phyloP scores from a whole-genome alignment of 2,329 filamentous ascomycete species.

The Botrytis fabae region DNA sequence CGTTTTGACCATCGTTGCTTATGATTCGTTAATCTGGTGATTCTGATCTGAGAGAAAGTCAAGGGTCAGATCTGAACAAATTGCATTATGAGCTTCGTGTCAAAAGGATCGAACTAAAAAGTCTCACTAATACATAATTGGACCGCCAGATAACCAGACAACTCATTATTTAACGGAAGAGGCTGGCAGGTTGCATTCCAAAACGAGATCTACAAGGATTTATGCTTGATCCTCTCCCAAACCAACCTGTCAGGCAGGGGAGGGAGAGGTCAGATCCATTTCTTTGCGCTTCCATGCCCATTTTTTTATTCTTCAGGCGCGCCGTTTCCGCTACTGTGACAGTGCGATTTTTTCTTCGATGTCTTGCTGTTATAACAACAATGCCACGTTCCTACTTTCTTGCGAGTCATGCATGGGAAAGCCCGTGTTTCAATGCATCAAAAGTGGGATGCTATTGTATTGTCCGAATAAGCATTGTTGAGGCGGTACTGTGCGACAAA shows the following conservation, averaged over 20 bases:
- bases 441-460: slow-evolving; percentile 19
- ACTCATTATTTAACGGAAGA: slow-evolving; percentile 14
- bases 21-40: slow-evolving; percentile 19
- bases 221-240: slow-evolving; percentile 22
- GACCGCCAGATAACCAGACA: slow-evolving; percentile 1
- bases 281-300: slow-evolving; percentile 14
- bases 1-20: neutral
- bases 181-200: slow-evolving; percentile 13
- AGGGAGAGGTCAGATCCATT: slow-evolving; percentile 12
- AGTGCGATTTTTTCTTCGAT: neutral
- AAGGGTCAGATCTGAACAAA: slow-evolving; percentile 16
- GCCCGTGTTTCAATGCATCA: slow-evolving; percentile 22
- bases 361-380: slow-evolving; percentile 24
- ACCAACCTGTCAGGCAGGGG: slow-evolving; percentile 21
- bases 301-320: slow-evolving; percentile 21
- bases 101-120: slow-evolving; percentile 10
- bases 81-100: slow-evolving; percentile 17
- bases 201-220: slow-evolving; percentile 20
- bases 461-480: slow-evolving; percentile 6
- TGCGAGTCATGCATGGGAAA: slow-evolving; percentile 23
- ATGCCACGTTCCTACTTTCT: slow-evolving; percentile 18
- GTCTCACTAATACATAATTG: slow-evolving; percentile 21
- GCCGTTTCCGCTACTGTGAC: slow-evolving; percentile 20
- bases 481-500: slow-evolving; percentile 8
- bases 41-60: slow-evolving; percentile 13